A percentile compares a stretch with the other conserved stretches of the same genome.
Evolutionary conservation across 331 rosid genomes (phyloP).

Genomic region (Malus hybrid): DNA sequence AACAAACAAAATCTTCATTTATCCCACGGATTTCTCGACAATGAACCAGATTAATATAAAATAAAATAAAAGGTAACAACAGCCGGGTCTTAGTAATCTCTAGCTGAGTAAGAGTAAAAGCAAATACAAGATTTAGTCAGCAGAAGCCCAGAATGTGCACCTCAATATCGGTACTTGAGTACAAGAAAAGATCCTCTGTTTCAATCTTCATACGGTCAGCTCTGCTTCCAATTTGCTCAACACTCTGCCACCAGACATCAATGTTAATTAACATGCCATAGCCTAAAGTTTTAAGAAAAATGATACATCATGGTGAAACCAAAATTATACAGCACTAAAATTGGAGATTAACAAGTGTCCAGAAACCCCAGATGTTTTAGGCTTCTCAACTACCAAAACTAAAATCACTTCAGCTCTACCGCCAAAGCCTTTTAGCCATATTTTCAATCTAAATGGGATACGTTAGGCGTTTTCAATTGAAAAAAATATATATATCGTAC

Average conservation of each 20-base stretch:
- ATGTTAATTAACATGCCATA: not conserved
- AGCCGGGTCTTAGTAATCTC: not conserved
- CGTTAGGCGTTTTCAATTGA: not conserved
- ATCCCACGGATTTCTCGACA: too few relatives aligned
- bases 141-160: conserved; percentile 29
- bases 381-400: not conserved
- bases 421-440: not conserved
- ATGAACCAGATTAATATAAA: not conserved
- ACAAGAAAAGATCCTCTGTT: conserved; percentile 59
- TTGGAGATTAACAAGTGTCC: not conserved
- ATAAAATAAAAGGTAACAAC: not conserved
- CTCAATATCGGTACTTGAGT: conserved; percentile 93
- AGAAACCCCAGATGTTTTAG: not conserved
- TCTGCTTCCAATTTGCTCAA: conserved; percentile 81
- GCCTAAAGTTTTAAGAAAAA: conserved; percentile 1
- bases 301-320: not conserved
- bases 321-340: not conserved
- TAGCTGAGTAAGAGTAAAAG: not conserved
- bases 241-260: conserved; percentile 57
- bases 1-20: not conserved
- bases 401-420: not conserved
- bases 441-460: not conserved
- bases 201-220: conserved; percentile 76
- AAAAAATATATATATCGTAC: not conserved
- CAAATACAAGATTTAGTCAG: not conserved